A percentile compares a stretch with the other conserved stretches of the same genome.
Evolutionary conservation across 176 grass and related monocot genomes (phyloP).

Genomic region (Eragrostis nindensis): DNA sequence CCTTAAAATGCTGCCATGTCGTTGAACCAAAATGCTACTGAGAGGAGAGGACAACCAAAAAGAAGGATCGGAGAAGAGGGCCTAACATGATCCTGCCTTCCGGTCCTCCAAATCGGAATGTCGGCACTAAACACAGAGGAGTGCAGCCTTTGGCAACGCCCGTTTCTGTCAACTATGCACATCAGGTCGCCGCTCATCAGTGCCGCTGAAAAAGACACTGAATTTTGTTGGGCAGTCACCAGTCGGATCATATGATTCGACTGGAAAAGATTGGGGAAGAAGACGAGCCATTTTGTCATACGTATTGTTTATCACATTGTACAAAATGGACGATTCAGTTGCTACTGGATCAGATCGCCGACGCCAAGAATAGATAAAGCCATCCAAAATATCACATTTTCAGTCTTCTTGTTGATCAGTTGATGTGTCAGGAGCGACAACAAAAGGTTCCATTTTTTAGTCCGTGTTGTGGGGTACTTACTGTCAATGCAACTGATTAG

Average conservation of each 20-base stretch:
- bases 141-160: conserved; percentile 12
- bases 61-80: background rate
- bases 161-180: background rate
- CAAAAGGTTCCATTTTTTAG: background rate
- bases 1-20: background rate
- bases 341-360: background rate
- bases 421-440: background rate
- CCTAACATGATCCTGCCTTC: conserved; percentile 7
- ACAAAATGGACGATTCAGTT: background rate
- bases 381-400: background rate
- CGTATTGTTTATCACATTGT: no score
- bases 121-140: conserved; percentile 23
- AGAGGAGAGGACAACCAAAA: background rate
- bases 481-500: background rate
- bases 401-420: background rate
- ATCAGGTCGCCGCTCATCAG: no score
- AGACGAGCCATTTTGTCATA: background rate
- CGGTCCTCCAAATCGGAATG: conserved; percentile 45
- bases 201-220: no score
- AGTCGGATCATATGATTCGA: conserved; percentile 21
- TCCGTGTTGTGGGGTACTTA: background rate
- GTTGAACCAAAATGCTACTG: background rate
- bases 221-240: conserved; percentile 13
- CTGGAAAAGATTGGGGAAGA: background rate
- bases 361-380: background rate